Evolutionary conservation across 371 early-diverging fungal species (phyloP), one percentile per base, ranked within the genome.

Genomic region (Mortierella sp.): DNA sequence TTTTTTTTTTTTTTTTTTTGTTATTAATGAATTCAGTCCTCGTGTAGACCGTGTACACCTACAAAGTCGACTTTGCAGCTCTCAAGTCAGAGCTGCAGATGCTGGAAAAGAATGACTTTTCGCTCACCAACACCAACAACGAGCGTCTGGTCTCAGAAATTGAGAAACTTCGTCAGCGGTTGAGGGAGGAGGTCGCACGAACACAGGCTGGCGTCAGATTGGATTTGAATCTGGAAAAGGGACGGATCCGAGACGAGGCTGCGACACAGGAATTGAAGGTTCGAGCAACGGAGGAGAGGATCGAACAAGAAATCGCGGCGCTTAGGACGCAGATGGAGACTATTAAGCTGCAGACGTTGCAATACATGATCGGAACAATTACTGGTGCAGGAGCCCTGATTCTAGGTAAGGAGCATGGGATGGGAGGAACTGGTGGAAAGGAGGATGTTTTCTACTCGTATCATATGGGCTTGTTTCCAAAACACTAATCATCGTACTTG

Each of bases 301-400:
- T 96, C 59, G 97, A 97, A 73, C 87, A 91, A 48, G 97, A 97
- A 70, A 92, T 96, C 43, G 88, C 92, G 17, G 86, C 84, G 9
- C 68, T 97, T 50, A 80, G 92, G 31, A 95, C 95, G n/a, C 92
- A 92, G 69, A 90, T 96, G 92, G 96, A 96, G 79, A 88, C 93
- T 6, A 93, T 95, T 70, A 95, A 94, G 73, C 92, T 92, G 53
- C 92, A 91, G 65, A 93, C 93, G 17, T 56, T 93, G 56, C 94
- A 93, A 73, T 93, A 93, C 60, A 90, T 93, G 90, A 84, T 92
- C 34, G 88, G 87, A 86, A 93, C 93, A 17, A 89, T 94, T 44
- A 93, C 92, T 39, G 93, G 92, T 87, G 90, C 91, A 27, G 93
- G 92, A 19, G 93, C 92, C 26, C 80, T 94, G 64, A 89, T 92